Evolutionary conservation across 2,329 filamentous ascomycete genomes (phyloP).

Genomic region (Biscogniauxia mediterranea): DNA sequence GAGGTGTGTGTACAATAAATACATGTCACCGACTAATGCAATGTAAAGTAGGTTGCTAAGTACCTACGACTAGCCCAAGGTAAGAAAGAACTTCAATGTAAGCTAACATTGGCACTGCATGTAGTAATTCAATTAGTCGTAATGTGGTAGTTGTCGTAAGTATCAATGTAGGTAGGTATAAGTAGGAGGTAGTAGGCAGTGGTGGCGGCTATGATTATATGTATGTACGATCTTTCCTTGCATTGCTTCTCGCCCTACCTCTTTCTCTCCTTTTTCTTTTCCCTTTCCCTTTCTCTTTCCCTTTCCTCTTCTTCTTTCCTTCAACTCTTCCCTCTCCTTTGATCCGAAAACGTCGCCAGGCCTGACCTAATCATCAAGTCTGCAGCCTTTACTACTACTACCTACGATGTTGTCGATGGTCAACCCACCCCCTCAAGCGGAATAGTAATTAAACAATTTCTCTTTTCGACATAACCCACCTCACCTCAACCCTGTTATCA

Average conservation of each 20-base stretch:
- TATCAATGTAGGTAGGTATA: slow-evolving; percentile 4
- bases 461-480: not conserved
- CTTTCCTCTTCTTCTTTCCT: not conserved
- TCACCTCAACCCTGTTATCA: slow-evolving; percentile 6
- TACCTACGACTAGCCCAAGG: not conserved
- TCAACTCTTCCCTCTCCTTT: not conserved
- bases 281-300: not conserved
- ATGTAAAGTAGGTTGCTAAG: not conserved
- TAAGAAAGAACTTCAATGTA: not conserved
- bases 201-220: slow-evolving; percentile 2
- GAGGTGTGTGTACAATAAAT: not conserved
- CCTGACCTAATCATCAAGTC: not conserved
- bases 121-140: not conserved
- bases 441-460: not conserved
- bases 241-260: slow-evolving; percentile 12
- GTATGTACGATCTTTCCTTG: slow-evolving; percentile 7
- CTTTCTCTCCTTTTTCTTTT: not conserved
- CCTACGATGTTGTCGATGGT: not conserved
- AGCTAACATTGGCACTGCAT: too few species aligned
- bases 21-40: not conserved
- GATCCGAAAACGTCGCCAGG: not conserved
- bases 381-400: not conserved
- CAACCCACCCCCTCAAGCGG: not conserved
- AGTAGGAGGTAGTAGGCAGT: slow-evolving; percentile 8
- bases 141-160: too few species aligned